Conservation (phyloP, 306 rosid genomes). For the Inga leiocalycina region DNA sequence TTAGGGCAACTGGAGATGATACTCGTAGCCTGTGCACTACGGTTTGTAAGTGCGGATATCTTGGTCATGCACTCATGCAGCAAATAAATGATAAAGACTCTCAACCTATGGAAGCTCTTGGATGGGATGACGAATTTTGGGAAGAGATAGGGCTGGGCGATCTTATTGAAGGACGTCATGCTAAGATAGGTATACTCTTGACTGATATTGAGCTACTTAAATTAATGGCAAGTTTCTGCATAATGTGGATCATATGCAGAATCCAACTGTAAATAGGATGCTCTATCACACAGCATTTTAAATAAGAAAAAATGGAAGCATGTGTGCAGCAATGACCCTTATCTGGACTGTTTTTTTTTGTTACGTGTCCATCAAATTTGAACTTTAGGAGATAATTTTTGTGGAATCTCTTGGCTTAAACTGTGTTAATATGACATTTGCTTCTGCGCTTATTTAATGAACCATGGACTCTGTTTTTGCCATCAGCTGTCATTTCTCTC, state of each 20-base stretch:
- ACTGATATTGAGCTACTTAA: conserved; percentile 23
- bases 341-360: not conserved
- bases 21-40: conserved; percentile 97
- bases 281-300: not conserved
- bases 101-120: conserved; percentile 91
- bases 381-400: conserved; percentile 11
- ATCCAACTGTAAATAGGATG: conserved; percentile 11
- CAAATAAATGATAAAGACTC: conserved; percentile 65
- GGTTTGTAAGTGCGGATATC: conserved; percentile 97
- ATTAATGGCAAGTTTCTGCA: conserved; percentile 20
- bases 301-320: conserved; percentile 6
- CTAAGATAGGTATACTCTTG: conserved; percentile 77
- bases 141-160: conserved; percentile 98
- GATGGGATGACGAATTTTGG: conserved; percentile 99
- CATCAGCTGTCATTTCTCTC: conserved; percentile 30
- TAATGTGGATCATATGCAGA: conserved; percentile 10
- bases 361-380: conserved; percentile 29
- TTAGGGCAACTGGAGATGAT: conserved; percentile 96
- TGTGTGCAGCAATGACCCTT: conserved; percentile 14
- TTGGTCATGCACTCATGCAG: conserved; percentile 99
- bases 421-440: conserved; percentile 4
- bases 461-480: conserved; percentile 23
- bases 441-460: conserved; percentile 19
- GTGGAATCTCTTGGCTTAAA: conserved; percentile 13
- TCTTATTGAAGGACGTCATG: conserved; percentile 94